Percentiles rank a stretch among this genome's conserved stretches.
phyloP scores from a whole-genome alignment of 2,329 filamentous ascomycete genomes.

The Cercospora brassicicola region DNA sequence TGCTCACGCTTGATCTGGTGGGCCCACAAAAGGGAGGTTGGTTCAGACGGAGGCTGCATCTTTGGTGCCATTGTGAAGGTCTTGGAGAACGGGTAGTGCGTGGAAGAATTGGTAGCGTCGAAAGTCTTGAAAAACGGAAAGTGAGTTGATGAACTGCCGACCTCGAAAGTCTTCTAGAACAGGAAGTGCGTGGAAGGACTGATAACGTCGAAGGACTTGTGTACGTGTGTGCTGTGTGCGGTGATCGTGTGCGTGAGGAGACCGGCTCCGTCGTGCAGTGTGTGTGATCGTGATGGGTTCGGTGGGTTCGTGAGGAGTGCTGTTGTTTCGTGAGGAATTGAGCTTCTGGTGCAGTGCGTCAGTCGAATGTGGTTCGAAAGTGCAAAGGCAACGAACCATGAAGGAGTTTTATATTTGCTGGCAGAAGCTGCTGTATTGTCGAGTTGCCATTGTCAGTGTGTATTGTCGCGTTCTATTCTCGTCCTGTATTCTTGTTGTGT shows the following conservation, averaged over 20 bases:
- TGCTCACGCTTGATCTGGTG: constrained; percentile 45
- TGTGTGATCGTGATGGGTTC: background rate
- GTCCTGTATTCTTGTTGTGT: background rate
- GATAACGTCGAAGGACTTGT: background rate
- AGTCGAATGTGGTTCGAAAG: background rate
- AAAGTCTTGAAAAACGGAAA: background rate
- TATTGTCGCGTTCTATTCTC: constrained; percentile 1
- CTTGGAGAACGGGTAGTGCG: background rate
- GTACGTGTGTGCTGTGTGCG: background rate
- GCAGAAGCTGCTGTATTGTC: background rate
- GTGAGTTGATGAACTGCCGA: background rate
- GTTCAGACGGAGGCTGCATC: constrained; percentile 23
- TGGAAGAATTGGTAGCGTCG: background rate
- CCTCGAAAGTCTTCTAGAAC: background rate
- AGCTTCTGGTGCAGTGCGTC: background rate
- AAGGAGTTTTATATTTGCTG: background rate
- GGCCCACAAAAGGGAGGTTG: constrained; percentile 42
- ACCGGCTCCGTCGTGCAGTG: background rate
- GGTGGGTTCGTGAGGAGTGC: background rate
- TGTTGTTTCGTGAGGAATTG: background rate
- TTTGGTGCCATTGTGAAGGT: constrained; percentile 18
- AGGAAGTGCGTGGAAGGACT: background rate
- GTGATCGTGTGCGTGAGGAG: background rate
- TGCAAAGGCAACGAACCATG: background rate
- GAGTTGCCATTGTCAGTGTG: background rate